These are phyloP conservation scores for Globisporangium cystogenes DNA, from an alignment of 352 stramenopile species.

Conservation along the genomic window DNA sequence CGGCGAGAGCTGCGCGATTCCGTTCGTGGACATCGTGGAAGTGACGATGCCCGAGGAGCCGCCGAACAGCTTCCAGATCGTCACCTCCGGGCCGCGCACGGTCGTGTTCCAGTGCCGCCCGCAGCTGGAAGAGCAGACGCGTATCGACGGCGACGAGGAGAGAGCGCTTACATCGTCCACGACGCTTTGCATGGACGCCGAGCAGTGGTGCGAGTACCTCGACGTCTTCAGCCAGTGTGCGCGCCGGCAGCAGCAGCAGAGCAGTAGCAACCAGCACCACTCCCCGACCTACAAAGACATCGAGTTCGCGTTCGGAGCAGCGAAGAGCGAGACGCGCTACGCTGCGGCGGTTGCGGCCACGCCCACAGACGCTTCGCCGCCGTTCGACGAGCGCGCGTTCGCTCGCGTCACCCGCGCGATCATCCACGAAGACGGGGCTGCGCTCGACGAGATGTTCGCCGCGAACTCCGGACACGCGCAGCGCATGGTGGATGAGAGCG, in stretches of 20 bases:
- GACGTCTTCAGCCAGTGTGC: constrained; percentile 38
- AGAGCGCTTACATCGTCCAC: not conserved
- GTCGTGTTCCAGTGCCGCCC: constrained; percentile 44
- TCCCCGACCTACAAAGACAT: constrained; percentile 1
- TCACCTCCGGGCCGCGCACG: constrained; percentile 21
- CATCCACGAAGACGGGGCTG: constrained; percentile 12
- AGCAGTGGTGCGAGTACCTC: constrained; percentile 50
- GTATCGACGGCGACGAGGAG: constrained; percentile 1
- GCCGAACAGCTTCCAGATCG: constrained; percentile 30
- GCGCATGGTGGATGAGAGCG: constrained; percentile 24
- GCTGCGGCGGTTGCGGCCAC: no score
- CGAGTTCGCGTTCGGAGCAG: not conserved
- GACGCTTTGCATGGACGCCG: constrained; percentile 13
- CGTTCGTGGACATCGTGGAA: constrained; percentile 26
- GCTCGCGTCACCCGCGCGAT: constrained; percentile 22
- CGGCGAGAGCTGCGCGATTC: constrained; percentile 11
- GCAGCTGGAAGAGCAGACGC: not conserved
- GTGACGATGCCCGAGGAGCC: constrained; percentile 18
- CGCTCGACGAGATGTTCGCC: constrained; percentile 16
- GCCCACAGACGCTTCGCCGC: not conserved
- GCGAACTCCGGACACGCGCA: not conserved
- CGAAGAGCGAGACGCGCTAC: not conserved
- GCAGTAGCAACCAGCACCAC: constrained; percentile 10
- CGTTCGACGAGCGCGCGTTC: constrained; percentile 10
- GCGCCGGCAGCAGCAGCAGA: constrained; percentile 13